Evolutionary conservation across 2,329 filamentous ascomycete species (phyloP), one percentile per base, ranked within the genome.

Genomic region (Aspergillus latus): DNA sequence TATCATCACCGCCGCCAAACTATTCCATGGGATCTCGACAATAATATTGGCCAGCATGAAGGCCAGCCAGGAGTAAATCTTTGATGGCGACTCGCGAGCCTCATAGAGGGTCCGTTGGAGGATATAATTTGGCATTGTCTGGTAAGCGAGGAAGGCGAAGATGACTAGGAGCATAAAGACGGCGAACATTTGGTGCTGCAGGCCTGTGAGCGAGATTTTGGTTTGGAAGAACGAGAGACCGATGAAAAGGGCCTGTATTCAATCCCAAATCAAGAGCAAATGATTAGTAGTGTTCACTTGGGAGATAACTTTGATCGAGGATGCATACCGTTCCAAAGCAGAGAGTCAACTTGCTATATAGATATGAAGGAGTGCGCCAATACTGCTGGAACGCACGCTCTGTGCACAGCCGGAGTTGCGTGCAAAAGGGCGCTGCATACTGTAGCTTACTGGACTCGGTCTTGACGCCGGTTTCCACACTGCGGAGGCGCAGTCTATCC

Each of bases 181-280:
- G 71, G 86, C 83, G 69, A 95, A 95, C 85, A 94, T 91, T 70
- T 95, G 90, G 76, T 95, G 95, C 74, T 93, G 89, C 3, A 96
- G 80, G 60, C 91, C 91, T 70, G 92, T 90, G 40, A 87, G 82
- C 34, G 84, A 87, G 76, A 90, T 88, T 39, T 84, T 81, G 1
- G 89, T 87, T 26, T 85, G 82, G 81, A 85, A 90, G 76, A 95
- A 92, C 59, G 88, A 87, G 74, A 93, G 91, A 44, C 90, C 90
- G 67, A 95, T 90, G 72, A 93, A 95, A 9, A 95, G 80, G 3
- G 87, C 80, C 34, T 37, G 34, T 13, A 37, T 5, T 37, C 10
- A 13, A 37, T 21, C 21, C 21, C 21, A 21, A 21, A 21, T 21
- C 21, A 21, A 21, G 21, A 21, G 21, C 21, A 21, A 21, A 21